Conservation (phyloP, 176 grass and related monocot species). For the Carex myosuroides region DNA sequence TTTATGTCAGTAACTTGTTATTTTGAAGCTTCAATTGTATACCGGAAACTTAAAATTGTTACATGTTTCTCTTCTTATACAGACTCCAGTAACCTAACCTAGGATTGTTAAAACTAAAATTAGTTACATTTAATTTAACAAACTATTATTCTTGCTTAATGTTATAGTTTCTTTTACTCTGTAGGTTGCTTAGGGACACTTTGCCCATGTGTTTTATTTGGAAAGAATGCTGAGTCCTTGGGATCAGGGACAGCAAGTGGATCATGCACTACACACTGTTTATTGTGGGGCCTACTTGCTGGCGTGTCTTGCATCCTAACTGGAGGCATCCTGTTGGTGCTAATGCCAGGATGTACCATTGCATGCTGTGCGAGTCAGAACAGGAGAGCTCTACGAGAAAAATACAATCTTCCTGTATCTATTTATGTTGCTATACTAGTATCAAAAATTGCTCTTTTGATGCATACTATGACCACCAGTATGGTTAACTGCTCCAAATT, state of each 20-base stretch:
- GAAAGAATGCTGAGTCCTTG: constrained; percentile 79
- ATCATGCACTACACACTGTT: constrained; percentile 79
- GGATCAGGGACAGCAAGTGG: constrained; percentile 72
- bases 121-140: neutral
- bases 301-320: constrained; percentile 78
- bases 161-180: constrained; percentile 11
- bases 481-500: neutral
- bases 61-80: neutral
- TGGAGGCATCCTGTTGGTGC: constrained; percentile 53
- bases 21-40: neutral
- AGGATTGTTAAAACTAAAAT: neutral
- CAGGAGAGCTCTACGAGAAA: constrained; percentile 51
- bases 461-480: neutral
- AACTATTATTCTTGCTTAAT: neutral
- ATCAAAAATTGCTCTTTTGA: neutral
- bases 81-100: neutral
- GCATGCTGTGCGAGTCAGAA: constrained; percentile 86
- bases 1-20: neutral
- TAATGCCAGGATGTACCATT: constrained; percentile 68
- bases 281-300: constrained; percentile 80
- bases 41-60: neutral
- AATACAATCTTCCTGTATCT: constrained; percentile 70
- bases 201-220: constrained; percentile 83
- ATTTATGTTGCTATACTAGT: constrained; percentile 9
- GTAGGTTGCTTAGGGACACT: constrained; percentile 73